phyloP scores from a whole-genome alignment of 176 grass and related monocot genomes.

The Alloteropsis semialata region DNA sequence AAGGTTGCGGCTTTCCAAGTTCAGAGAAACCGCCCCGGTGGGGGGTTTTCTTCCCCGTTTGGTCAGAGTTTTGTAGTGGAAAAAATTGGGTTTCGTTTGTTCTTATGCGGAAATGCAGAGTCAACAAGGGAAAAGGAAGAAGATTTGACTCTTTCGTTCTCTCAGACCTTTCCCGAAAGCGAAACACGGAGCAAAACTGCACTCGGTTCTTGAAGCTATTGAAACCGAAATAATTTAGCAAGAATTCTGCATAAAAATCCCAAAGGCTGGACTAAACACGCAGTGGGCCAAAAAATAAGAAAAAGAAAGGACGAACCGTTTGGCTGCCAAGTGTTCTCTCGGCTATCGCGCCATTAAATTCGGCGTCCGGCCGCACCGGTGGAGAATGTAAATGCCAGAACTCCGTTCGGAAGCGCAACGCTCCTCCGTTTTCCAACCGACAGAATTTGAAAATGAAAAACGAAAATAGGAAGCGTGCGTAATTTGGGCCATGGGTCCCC shows the following conservation, averaged over 20 bases:
- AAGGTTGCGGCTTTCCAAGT: conserved; percentile 30
- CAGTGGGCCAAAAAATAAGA: too few relatives aligned
- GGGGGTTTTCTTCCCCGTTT: background rate
- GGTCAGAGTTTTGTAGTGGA: background rate
- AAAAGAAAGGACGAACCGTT: background rate
- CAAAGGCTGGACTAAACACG: background rate
- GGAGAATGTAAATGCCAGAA: background rate
- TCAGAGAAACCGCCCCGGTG: background rate
- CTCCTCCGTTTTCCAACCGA: background rate
- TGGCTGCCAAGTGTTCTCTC: background rate
- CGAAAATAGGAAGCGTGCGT: background rate
- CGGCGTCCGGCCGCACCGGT: background rate
- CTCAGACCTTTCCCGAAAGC: background rate
- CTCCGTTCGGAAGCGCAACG: background rate
- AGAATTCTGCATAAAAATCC: background rate
- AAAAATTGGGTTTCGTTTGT: background rate
- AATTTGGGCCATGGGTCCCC: background rate
- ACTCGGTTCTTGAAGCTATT: background rate
- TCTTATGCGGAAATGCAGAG: background rate
- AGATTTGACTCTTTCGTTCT: background rate
- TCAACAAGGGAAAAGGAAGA: background rate
- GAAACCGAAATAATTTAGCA: background rate
- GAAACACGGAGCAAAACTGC: background rate
- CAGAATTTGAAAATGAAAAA: background rate
- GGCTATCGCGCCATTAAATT: background rate